phyloP scores from a whole-genome alignment of 2,329 filamentous ascomycete species.

The Aureobasidium melanogenum region DNA sequence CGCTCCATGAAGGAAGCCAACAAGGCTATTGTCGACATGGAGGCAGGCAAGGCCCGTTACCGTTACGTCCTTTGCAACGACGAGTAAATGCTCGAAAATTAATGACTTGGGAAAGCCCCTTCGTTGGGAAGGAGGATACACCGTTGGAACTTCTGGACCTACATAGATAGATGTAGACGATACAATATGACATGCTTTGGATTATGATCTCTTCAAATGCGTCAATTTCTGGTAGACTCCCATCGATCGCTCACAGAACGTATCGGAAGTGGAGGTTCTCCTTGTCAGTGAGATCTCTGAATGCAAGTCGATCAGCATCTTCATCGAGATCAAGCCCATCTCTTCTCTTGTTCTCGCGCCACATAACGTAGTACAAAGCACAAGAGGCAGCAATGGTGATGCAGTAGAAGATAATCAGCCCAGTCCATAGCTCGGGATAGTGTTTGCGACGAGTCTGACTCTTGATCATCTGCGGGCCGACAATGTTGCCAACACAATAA shows the following conservation, averaged over 20 bases:
- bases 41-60: conserved; percentile 44
- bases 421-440: conserved; percentile 64
- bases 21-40: conserved; percentile 47
- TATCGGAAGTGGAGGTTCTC: conserved; percentile 52
- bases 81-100: not conserved
- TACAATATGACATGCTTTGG: too few relatives aligned
- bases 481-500: conserved; percentile 68
- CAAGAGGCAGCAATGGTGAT: conserved; percentile 54
- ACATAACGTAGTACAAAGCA: conserved; percentile 50
- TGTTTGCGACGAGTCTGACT: conserved; percentile 56
- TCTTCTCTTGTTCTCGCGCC: conserved; percentile 49
- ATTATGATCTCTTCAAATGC: too few relatives aligned
- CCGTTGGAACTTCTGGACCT: not conserved
- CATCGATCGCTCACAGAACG: conserved; percentile 5
- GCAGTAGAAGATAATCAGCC: conserved; percentile 59
- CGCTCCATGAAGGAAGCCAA: conserved; percentile 50
- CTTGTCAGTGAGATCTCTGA: conserved; percentile 47
- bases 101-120: not conserved
- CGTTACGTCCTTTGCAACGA: conserved; percentile 31
- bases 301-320: conserved; percentile 57
- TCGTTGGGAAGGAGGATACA: not conserved
- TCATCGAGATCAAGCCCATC: conserved; percentile 45
- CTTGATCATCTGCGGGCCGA: conserved; percentile 63
- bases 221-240: too few relatives aligned
- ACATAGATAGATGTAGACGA: not conserved